Percentiles rank a stretch among this genome's conserved stretches.
Conservation (phyloP, 768 basidiomycete genomes). For the Vararia minispora region DNA sequence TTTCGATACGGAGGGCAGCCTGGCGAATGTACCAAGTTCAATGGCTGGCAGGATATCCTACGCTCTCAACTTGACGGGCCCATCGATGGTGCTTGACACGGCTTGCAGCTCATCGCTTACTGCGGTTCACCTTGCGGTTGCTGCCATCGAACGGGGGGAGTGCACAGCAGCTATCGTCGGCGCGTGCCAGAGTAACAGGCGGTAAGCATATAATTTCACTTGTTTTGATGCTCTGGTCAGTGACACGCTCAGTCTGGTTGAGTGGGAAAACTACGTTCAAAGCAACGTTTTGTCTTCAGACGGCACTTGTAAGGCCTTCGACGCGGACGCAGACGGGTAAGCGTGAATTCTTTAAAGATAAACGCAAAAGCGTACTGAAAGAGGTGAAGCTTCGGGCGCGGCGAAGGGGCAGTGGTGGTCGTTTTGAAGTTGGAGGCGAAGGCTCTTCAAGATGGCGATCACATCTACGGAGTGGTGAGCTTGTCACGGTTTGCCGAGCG, state of each 20-base stretch:
- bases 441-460: conserved; percentile 28
- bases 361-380: background rate
- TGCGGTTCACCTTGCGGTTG: conserved; percentile 37
- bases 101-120: conserved; percentile 39
- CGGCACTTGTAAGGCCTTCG: conserved; percentile 35
- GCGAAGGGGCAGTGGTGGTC: conserved; percentile 27
- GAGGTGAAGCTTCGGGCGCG: conserved; percentile 24
- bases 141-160: conserved; percentile 31
- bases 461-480: conserved; percentile 29
- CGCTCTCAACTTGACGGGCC: conserved; percentile 31
- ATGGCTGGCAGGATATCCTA: conserved; percentile 33
- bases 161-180: conserved; percentile 37
- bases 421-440: conserved; percentile 29
- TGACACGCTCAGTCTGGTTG: conserved; percentile 19
- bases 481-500: no score
- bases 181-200: conserved; percentile 30
- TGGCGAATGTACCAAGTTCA: conserved; percentile 24
- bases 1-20: conserved; percentile 22
- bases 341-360: conserved; percentile 5
- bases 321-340: conserved; percentile 31
- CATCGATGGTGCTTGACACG: conserved; percentile 38
- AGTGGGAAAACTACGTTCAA: conserved; percentile 28
- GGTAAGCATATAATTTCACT: conserved; percentile 23
- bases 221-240: background rate
- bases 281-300: conserved; percentile 27